Base-by-base conservation (phyloP, 2,329 filamentous ascomycete genomes). In the Chaetomiaceae sp. region DNA sequence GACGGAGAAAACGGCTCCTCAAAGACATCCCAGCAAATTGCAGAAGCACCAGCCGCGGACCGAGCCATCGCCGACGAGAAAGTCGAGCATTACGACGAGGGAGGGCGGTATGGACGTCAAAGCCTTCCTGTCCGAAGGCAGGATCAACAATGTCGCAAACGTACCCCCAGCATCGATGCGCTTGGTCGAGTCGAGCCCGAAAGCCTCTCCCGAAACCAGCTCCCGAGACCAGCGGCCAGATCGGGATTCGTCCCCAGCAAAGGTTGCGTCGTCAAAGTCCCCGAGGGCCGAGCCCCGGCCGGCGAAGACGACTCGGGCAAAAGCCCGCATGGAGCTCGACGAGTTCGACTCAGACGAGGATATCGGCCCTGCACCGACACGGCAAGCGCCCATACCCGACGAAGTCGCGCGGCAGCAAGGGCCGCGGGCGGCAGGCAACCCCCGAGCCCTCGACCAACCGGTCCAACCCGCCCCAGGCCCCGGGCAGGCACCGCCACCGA, bases 271-370 rank as follows among this genome's bases (percentile, higher is more conserved):
- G 12, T 62, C 60, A 55, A 63, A 62, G 60, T 58, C 62, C 33
- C 69, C 63, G 43, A 66, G 50, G 35, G 48, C 60, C 33, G 76
- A 79, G 32, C 58, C 70, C 2, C 78, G 74, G 58, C 76, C 75
- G 15, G 69, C 74, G 47, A 79, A 80, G 62, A 70, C 75, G 35
- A 78, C 73, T 47, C 74, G 75, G 54, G 75, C 81, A 1, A 81
- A 79, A 52, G 68, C 77, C 14, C 78, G 83, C 19, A 72, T 83
- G 51, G 81, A 83, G 45, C 70, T 88, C 11, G 85, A 88, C 58
- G 83, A 86, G 53, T 84, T 85, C 37, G 84, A 86, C 51, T 76
- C 75, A 42, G 76, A 76, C 5, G 72, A 73, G n/a, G 60, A 66
- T 0, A 46, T 56, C 6, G 39, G 54, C 11, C 49, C 60, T 5